A percentile compares a stretch with the other conserved stretches of the same genome.
These are phyloP conservation scores for Hypericum androsaemum DNA, from an alignment of 345 rosid species.

Conservation along the genomic window DNA sequence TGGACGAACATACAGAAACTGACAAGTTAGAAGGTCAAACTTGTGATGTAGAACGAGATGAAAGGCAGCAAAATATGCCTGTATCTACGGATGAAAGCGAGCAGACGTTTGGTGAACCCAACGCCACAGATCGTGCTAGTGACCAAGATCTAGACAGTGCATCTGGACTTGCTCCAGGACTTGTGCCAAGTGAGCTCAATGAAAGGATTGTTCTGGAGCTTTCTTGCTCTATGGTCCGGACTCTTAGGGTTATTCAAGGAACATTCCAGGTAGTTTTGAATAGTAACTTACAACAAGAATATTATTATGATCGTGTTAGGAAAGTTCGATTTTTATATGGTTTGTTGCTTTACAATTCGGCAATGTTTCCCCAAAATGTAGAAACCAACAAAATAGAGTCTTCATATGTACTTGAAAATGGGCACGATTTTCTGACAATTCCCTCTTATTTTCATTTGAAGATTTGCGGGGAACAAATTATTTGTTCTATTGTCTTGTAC, in stretches of 20 bases:
- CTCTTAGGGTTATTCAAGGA: constrained; percentile 73
- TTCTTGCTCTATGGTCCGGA: constrained; percentile 91
- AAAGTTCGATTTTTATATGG: too few species aligned
- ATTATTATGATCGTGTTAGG: too few species aligned
- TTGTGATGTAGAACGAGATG: constrained; percentile 34
- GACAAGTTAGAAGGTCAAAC: constrained; percentile 45
- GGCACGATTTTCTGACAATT: too few species aligned
- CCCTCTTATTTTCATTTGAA: too few species aligned
- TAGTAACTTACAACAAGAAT: too few species aligned
- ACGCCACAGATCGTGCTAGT: constrained; percentile 38
- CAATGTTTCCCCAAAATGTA: too few species aligned
- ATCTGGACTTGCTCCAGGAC: constrained; percentile 68
- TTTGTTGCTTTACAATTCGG: too few species aligned
- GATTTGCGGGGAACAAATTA: too few species aligned
- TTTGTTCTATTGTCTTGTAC: too few species aligned
- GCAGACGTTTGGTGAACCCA: constrained; percentile 36
- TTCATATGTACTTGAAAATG: too few species aligned
- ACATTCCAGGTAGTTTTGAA: constrained; percentile 70
- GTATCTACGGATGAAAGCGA: constrained; percentile 17
- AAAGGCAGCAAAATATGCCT: constrained; percentile 4
- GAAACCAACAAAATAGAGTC: too few species aligned
- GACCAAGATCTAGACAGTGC: constrained; percentile 45
- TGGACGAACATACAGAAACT: constrained; percentile 67
- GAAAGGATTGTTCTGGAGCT: constrained; percentile 91
- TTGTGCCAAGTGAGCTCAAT: constrained; percentile 77